Conservation (phyloP, 2,329 filamentous ascomycete species). For the Juglanconis oblonga region DNA sequence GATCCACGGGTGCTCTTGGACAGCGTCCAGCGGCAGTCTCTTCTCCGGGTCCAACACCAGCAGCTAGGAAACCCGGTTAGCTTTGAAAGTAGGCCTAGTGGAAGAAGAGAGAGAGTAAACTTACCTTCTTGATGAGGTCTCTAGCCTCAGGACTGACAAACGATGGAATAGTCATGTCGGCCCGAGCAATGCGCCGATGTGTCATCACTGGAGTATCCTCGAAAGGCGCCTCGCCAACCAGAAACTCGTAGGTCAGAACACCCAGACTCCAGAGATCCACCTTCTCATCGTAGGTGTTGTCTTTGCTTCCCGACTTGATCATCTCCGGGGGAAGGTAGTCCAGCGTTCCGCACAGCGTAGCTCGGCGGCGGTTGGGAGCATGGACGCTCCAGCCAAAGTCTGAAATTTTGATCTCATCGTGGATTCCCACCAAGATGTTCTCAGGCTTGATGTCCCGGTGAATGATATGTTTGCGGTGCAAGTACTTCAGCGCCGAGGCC, state of each 20-base stretch:
- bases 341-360: constrained; percentile 95
- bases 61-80: constrained; percentile 50
- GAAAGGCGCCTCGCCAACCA: constrained; percentile 94
- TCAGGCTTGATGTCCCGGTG: constrained; percentile 97
- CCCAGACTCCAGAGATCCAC: constrained; percentile 96
- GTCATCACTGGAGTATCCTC: constrained; percentile 96
- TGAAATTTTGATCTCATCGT: constrained; percentile 97
- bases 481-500: constrained; percentile 83
- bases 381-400: constrained; percentile 99
- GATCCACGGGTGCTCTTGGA: constrained; percentile 93
- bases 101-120: constrained; percentile 32
- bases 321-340: constrained; percentile 99
- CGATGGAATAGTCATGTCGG: constrained; percentile 87
- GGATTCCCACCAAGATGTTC: constrained; percentile 93
- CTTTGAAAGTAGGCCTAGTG: neutral
- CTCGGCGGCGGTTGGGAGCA: constrained; percentile 87
- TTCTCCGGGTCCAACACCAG: constrained; percentile 93
- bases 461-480: constrained; percentile 97
- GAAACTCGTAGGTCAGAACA: constrained; percentile 92
- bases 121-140: constrained; percentile 87
- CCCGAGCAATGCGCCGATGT: constrained; percentile 79
- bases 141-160: constrained; percentile 88
- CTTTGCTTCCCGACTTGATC: constrained; percentile 75
- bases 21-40: constrained; percentile 83
- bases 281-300: constrained; percentile 92